These are phyloP conservation scores for Naganishia antarctica DNA, from an alignment of 768 basidiomycete genomes.

Conservation along the genomic window DNA sequence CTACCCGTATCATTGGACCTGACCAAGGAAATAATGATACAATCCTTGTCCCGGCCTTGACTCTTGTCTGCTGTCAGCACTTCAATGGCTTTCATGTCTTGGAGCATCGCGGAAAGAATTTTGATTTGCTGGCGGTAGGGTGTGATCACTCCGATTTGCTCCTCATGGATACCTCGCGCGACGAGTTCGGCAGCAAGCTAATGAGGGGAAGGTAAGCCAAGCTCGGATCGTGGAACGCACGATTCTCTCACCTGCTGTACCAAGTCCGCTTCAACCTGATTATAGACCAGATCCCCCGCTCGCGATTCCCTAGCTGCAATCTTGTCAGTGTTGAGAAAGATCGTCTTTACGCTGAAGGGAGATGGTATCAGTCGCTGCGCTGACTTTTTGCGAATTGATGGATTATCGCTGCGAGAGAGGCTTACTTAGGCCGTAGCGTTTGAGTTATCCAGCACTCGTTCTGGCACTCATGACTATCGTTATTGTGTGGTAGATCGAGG, in stretches of 20 bases:
- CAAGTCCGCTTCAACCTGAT: conserved; percentile 66
- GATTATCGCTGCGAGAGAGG: no score
- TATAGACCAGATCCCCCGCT: conserved; percentile 84
- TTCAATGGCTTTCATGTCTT: conserved; percentile 57
- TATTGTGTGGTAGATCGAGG: conserved; percentile 59
- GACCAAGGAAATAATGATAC: conserved; percentile 87
- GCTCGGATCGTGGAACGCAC: not conserved
- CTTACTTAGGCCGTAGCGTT: conserved; percentile 63
- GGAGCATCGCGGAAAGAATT: conserved; percentile 65
- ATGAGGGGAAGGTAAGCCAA: conserved; percentile 42
- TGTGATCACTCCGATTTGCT: conserved; percentile 81
- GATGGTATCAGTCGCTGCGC: no score
- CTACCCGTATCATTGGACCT: conserved; percentile 70
- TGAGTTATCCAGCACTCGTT: conserved; percentile 66
- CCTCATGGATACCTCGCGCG: conserved; percentile 60
- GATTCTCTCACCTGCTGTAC: conserved; percentile 48
- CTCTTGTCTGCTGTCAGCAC: conserved; percentile 87
- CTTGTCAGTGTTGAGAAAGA: conserved; percentile 89
- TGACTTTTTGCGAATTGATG: no score
- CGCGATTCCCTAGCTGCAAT: conserved; percentile 74
- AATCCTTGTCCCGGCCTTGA: conserved; percentile 93
- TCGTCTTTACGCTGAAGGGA: conserved; percentile 65
- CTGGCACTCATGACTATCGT: conserved; percentile 39
- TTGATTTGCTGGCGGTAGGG: conserved; percentile 95
- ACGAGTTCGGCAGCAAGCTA: conserved; percentile 68